phyloP scores from a whole-genome alignment of 2,329 filamentous ascomycete genomes.

The Xylaria sp. region DNA sequence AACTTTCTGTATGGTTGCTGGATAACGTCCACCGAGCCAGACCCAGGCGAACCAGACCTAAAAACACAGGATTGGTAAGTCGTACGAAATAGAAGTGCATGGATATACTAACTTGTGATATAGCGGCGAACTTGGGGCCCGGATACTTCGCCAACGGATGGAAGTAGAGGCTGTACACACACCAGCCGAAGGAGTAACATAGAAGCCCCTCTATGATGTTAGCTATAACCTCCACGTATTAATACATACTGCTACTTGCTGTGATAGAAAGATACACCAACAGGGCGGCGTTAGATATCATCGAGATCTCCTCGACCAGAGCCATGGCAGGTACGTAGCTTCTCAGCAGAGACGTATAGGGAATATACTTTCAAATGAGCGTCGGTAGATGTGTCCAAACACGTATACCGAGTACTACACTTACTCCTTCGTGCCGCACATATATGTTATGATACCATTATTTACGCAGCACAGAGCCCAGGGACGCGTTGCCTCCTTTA shows the following conservation, averaged over 20 bases:
- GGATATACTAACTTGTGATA: constrained; percentile 39
- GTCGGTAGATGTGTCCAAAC: not conserved
- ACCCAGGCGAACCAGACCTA: constrained; percentile 40
- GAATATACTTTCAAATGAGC: not conserved
- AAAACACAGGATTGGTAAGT: not conserved
- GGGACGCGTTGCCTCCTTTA: not conserved
- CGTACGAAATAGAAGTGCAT: not conserved
- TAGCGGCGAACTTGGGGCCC: constrained; percentile 42
- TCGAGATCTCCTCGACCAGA: constrained; percentile 3
- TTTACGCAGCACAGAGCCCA: not conserved
- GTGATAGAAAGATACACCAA: not conserved
- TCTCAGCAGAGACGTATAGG: not conserved
- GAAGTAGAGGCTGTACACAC: constrained; percentile 42
- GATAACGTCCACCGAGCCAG: constrained; percentile 41
- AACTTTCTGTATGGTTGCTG: constrained; percentile 37
- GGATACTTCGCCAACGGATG: constrained; percentile 46
- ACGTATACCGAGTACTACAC: not conserved
- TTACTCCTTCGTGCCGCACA: not conserved
- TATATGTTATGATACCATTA: not conserved
- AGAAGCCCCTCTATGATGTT: constrained; percentile 22
- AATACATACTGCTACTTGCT: not conserved
- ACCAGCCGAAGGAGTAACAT: constrained; percentile 34
- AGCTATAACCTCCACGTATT: constrained; percentile 3
- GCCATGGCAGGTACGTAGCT: not conserved
- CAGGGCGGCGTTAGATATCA: not conserved